Conservation (phyloP, 306 rosid species). For the Sicyos edulis region DNA sequence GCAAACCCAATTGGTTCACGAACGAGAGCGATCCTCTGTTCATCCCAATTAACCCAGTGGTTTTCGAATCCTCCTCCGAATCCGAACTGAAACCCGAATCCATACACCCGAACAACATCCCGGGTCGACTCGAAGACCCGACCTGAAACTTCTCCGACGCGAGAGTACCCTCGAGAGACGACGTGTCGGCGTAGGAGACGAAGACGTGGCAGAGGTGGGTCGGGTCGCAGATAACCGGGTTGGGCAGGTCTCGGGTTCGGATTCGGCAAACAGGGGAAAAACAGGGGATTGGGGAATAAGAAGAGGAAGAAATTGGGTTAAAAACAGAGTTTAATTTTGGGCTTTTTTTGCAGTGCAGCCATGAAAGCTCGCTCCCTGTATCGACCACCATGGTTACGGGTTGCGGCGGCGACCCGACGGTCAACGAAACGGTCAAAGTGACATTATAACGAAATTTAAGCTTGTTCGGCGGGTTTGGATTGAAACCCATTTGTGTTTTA, state of each 20-base stretch:
- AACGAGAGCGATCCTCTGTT: constrained; percentile 76
- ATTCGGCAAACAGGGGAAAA: constrained; percentile 49
- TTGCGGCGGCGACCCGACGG: constrained; percentile 80
- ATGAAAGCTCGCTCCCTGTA: constrained; percentile 87
- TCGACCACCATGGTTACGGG: constrained; percentile 83
- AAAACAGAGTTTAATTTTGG: constrained; percentile 36
- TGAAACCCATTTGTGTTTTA: constrained; percentile 38
- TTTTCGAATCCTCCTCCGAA: constrained; percentile 62
- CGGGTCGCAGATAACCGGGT: constrained; percentile 62
- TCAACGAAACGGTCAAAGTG: constrained; percentile 58
- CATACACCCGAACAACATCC: constrained; percentile 70
- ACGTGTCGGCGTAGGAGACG: constrained; percentile 65
- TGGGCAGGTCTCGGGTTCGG: constrained; percentile 54
- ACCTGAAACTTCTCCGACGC: constrained; percentile 53
- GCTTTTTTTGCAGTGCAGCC: constrained; percentile 65
- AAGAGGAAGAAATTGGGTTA: constrained; percentile 49
- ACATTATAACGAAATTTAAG: constrained; percentile 65
- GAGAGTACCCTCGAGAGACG: constrained; percentile 74
- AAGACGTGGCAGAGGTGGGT: constrained; percentile 58
- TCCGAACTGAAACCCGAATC: constrained; percentile 66
- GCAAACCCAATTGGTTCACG: constrained; percentile 45
- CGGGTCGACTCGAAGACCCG: constrained; percentile 39
- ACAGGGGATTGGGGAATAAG: constrained; percentile 53
- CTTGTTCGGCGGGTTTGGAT: constrained; percentile 32
- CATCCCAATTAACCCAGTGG: constrained; percentile 79